Conservation (phyloP, 106 monocot species). For the Chionographis japonica region DNA sequence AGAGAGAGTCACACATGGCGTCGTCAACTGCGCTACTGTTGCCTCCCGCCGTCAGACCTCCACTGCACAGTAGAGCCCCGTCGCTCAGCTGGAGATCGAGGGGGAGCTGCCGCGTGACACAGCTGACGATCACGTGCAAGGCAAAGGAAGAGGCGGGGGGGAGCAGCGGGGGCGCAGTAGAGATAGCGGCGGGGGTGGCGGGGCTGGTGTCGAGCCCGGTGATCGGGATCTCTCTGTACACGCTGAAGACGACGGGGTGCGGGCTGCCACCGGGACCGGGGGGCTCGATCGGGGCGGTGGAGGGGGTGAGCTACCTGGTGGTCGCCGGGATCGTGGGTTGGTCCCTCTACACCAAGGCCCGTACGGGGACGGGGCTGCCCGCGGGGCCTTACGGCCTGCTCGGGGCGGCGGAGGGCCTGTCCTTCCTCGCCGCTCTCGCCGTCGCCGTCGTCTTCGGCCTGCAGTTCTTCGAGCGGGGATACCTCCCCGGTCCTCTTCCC, state of each 20-base stretch:
- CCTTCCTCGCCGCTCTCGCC: conserved; percentile 55
- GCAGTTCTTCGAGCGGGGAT: conserved; percentile 61
- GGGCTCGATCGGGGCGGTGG: conserved; percentile 53
- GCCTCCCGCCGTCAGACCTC: too few relatives aligned
- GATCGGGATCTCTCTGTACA: conserved; percentile 63
- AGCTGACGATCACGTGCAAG: conserved; percentile 15
- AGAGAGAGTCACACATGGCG: too few relatives aligned
- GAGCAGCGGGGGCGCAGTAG: background rate
- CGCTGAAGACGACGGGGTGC: conserved; percentile 88
- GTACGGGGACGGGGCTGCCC: conserved; percentile 71
- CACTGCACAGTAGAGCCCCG: too few relatives aligned
- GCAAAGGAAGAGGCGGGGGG: conserved; percentile 24
- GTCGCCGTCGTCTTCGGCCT: conserved; percentile 74
- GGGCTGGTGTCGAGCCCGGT: conserved; percentile 61
- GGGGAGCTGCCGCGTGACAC: too few relatives aligned
- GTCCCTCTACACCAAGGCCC: conserved; percentile 74
- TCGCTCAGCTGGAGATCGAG: too few relatives aligned
- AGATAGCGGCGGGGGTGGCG: conserved; percentile 27
- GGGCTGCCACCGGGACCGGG: conserved; percentile 84
- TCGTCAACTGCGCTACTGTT: too few relatives aligned
- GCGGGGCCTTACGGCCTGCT: conserved; percentile 72
- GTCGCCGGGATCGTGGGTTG: conserved; percentile 63
- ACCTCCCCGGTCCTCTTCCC: conserved; percentile 74
- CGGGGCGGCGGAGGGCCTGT: conserved; percentile 77
- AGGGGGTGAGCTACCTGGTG: conserved; percentile 85